Evolutionary conservation across 495 filamentous ascomycete species (phyloP), one percentile per base, ranked within the genome.

Genomic region (Cercophora sp.): DNA sequence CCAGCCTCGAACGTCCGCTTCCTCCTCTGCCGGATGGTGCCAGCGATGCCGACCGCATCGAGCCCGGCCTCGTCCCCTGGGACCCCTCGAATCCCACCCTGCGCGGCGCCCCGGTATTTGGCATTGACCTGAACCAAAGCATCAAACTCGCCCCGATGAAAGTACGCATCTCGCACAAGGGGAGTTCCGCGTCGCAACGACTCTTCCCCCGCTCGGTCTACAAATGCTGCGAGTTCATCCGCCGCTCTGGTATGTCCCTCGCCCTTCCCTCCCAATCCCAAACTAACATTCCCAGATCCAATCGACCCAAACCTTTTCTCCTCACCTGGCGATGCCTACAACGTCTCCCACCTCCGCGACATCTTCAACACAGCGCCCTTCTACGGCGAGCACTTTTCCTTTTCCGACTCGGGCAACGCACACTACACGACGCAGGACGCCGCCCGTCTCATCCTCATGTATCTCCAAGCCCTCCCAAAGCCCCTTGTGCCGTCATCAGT

Each of bases 191-290:
- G 2, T 67, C 64, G 20, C 51, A 63, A 6, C 42, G 64, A 5
- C 52, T 54, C 0, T 61, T 59, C 15, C 64, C 64, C 1, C 11
- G 63, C 11, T 32, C 46, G n/a, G 50, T 67, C 3, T 56, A 67
- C 49, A 67, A 65, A 26, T 65, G 60, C 45, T 63, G 57, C 51
- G 62, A 67, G 23, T 67, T 60, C 23, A 67, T 67, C 11, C 59
- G 54, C 6, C 24, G 32, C 1, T 50, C 52, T 19, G 53, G 62
- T 59, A 35, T 13, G 40, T 4, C 9, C 13, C 29, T 43, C n/a
- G 10, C 11, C 9, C n/a, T n/a, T 11, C 3, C 2, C 16, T 10
- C 3, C 11, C 27, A 31, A 2, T 24, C 8, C 13, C 39, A 20
- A 8, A 13, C 18, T 4, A 8, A 39, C 26, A 4, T 16, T 25